Conservation (phyloP, 768 basidiomycete species). For the Mycena polygramma region DNA sequence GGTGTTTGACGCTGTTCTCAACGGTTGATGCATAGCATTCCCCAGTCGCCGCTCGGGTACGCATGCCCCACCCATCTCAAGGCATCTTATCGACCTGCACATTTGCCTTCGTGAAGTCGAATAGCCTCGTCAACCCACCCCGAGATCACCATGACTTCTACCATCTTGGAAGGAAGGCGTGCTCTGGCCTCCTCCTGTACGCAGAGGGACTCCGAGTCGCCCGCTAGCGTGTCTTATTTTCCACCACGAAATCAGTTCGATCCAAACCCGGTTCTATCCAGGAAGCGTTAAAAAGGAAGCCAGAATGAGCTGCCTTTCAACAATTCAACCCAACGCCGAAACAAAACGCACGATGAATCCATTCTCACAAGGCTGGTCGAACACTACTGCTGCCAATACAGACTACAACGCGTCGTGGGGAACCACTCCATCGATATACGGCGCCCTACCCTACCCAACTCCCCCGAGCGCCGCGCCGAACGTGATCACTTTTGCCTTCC, state of each 20-base stretch:
- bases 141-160: neutral
- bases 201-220: neutral
- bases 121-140: neutral
- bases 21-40: neutral
- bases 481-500: conserved; percentile 53
- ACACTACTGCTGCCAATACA: neutral
- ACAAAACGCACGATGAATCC: conserved; percentile 30
- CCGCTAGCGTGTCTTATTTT: neutral
- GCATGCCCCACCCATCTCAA: neutral
- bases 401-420: neutral
- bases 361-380: conserved; percentile 33
- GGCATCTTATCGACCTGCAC: neutral
- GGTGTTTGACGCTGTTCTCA: neutral
- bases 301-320: too few species aligned
- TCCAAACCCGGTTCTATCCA: neutral
- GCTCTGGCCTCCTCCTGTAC: too few species aligned
- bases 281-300: neutral
- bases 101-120: neutral
- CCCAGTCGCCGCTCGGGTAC: neutral
- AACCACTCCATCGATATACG: conserved; percentile 17
- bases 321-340: neutral
- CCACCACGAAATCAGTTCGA: neutral
- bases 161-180: too few species aligned
- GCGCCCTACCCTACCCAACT: conserved; percentile 5
- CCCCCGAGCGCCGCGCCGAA: conserved; percentile 38